Base-by-base conservation (phyloP, 306 rosid genomes). In the Quercus berberidifolia region DNA sequence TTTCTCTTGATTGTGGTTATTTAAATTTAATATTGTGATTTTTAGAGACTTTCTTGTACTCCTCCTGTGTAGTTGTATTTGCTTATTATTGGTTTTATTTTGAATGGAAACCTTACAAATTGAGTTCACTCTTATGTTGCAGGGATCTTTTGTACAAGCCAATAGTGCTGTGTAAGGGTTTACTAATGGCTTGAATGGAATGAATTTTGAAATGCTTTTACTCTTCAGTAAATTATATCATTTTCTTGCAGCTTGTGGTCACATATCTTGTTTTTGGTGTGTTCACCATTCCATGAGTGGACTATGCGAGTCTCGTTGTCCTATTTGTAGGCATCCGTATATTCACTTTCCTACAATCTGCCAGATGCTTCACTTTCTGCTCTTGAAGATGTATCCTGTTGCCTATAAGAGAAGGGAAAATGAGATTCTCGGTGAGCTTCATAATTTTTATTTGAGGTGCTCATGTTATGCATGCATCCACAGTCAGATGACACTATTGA, bases 101-200 rank as follows among this genome's bases (percentile, higher is more conserved):
- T 54, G 33, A 69, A 43, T 58, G 41, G 55, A 52, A 71, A 72
- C 33, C 56, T 64, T 55, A 52, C 81, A 64, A 65, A 80, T 79
- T 70, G 54, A 46, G 63, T 71, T 77, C 82, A 21, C 73, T 74
- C 77, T 68, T 51, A 15, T 80, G 35, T 19, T 87, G 88, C 92
- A 94, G 98, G 89, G 98, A 94, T 85, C 86, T 94, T 69, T 79
- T 94, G 20, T 78, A 86, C 92, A 94, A 94, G 90, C 98, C 98
- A 33, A 81, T 92, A 65, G 98, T 94, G 67, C 92, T 94, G 58
- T 73, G 98, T 94, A 89, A 91, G 94, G 63, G 28, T 75, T 17
- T 78, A 71, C 64, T 62, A 55, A 43, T 38, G 83, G 77, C 73
- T 28, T 14, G 49, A 64, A 59, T 77, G 74, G 43, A 7, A 28